Evolutionary conservation across 352 stramenopile genomes (phyloP).

Genomic region (Globisporangium ultimum): DNA sequence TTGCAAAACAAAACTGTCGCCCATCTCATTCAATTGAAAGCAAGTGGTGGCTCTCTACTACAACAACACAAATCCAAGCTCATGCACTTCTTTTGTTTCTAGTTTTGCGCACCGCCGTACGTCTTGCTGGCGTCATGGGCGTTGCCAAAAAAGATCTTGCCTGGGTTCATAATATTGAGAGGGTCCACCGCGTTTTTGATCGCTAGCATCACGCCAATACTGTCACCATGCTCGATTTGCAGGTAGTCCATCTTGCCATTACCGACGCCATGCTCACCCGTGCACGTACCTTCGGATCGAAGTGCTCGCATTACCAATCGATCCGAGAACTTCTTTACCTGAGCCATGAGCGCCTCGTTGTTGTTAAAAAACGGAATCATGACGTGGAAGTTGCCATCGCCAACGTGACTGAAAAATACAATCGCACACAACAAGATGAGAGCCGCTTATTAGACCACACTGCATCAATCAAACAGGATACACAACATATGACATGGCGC

Average conservation of each 20-base stretch:
- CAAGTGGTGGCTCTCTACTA: no score
- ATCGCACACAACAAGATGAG: neutral
- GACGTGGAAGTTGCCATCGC: constrained; percentile 98
- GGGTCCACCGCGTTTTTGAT: constrained; percentile 96
- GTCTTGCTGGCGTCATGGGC: constrained; percentile 17
- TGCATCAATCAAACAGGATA: neutral
- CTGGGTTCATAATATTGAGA: constrained; percentile 96
- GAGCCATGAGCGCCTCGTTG: constrained; percentile 81
- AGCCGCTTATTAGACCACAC: constrained; percentile 4
- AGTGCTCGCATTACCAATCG: constrained; percentile 83
- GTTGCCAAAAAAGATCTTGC: constrained; percentile 92
- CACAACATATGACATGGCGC: neutral
- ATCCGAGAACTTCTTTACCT: constrained; percentile 88
- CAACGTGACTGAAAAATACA: constrained; percentile 54
- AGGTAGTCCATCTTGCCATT: constrained; percentile 95
- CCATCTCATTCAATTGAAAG: no score
- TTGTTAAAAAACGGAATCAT: constrained; percentile 92
- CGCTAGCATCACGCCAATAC: constrained; percentile 90
- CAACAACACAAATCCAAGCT: neutral
- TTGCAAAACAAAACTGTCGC: no score
- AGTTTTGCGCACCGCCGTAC: constrained; percentile 3
- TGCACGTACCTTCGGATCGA: constrained; percentile 94
- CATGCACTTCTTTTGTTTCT: neutral
- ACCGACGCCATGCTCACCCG: constrained; percentile 97
- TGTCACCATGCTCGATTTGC: constrained; percentile 87